Evolutionary conservation across 208 protist genomes (phyloP).

Genomic region (Naegleria gruberi): DNA sequence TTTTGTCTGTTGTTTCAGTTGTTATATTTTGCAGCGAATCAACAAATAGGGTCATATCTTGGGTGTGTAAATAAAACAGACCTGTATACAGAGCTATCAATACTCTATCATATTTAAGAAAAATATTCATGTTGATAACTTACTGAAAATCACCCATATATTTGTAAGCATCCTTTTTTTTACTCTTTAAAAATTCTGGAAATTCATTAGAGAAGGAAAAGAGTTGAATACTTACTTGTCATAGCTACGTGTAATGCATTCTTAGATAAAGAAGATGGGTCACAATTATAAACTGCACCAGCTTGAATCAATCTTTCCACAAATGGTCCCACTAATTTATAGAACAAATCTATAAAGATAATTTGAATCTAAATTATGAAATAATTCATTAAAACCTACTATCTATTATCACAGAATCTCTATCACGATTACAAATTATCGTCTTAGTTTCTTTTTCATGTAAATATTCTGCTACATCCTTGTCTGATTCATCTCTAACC

Average conservation of each 20-base stretch:
- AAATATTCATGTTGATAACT: background rate
- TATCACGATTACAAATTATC: background rate
- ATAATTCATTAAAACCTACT: background rate
- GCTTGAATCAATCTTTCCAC: background rate
- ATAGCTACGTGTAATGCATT: background rate
- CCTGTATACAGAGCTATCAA: background rate
- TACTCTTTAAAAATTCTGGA: background rate
- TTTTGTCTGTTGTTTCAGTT: background rate
- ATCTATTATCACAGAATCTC: background rate
- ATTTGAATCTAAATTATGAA: background rate
- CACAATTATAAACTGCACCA: background rate
- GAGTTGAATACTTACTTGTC: background rate
- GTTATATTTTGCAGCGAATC: background rate
- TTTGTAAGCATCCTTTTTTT: background rate
- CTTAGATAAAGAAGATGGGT: background rate
- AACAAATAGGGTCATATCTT: background rate
- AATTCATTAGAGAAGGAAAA: background rate
- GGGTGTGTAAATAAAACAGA: background rate
- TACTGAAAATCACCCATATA: background rate
- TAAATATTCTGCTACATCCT: conserved; percentile 50
- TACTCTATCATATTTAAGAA: background rate
- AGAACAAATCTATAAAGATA: background rate
- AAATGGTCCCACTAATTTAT: background rate
- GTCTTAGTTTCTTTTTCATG: conserved; percentile 32
- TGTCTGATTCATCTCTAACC: conserved; percentile 40